Conservation (phyloP, 768 basidiomycete species). For the Terana coerulea region DNA sequence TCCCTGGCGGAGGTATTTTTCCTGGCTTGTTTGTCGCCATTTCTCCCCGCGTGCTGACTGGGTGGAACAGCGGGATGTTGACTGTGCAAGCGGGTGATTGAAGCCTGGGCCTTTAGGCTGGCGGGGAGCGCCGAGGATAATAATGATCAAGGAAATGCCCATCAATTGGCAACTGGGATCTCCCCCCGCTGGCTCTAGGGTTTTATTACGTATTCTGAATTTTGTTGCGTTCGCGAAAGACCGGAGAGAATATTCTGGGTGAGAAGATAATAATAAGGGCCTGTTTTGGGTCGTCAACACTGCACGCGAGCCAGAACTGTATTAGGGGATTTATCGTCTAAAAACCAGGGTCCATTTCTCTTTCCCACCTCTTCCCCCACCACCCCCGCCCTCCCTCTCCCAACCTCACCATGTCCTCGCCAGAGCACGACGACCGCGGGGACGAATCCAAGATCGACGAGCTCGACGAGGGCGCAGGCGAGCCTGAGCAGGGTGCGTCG, state of each 20-base stretch:
- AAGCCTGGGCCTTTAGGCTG: background rate
- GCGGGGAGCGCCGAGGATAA: background rate
- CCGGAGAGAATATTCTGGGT: constrained; percentile 20
- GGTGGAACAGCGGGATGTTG: no score
- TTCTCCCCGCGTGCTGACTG: no score
- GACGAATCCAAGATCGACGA: constrained; percentile 58
- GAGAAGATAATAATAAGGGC: constrained; percentile 40
- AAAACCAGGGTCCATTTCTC: constrained; percentile 66
- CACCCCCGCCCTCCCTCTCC: constrained; percentile 33
- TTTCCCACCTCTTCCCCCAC: constrained; percentile 54
- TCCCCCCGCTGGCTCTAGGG: constrained; percentile 13
- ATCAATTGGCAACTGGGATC: constrained; percentile 14
- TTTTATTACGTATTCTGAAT: constrained; percentile 47
- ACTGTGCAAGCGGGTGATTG: background rate
- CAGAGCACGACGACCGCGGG: constrained; percentile 47
- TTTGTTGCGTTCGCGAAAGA: constrained; percentile 16
- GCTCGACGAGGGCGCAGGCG: constrained; percentile 43
- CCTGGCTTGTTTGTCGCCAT: background rate
- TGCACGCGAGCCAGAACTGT: constrained; percentile 69
- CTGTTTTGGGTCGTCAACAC: constrained; percentile 43
- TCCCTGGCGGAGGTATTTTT: background rate
- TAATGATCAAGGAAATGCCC: constrained; percentile 6
- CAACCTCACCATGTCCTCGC: constrained; percentile 56
- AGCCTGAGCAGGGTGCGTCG: constrained; percentile 28
- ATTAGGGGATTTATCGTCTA: constrained; percentile 66